Conservation (phyloP, 2,329 filamentous ascomycete species). For the Epichloe baconii region DNA sequence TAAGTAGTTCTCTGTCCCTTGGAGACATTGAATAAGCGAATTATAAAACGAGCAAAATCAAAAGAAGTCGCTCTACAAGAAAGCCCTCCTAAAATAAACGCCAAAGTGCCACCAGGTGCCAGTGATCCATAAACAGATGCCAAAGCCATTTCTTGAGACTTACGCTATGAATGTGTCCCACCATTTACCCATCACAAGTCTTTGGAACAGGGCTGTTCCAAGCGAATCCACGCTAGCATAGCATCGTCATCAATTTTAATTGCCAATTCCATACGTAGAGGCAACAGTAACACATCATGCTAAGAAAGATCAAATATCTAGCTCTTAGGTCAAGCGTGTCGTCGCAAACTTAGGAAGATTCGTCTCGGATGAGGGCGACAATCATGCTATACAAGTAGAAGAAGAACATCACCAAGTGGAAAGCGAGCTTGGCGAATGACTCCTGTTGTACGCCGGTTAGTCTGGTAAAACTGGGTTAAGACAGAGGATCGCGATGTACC, state of each 20-base stretch:
- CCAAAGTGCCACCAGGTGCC: slow-evolving; percentile 16
- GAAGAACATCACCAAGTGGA: slow-evolving; percentile 99
- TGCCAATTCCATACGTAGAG: not conserved
- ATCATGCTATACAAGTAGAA: slow-evolving; percentile 99
- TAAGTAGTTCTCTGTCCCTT: not conserved
- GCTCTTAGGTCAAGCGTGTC: not conserved
- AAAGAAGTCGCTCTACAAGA: slow-evolving; percentile 9
- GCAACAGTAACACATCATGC: not conserved
- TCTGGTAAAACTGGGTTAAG: not conserved
- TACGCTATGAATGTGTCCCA: slow-evolving; percentile 13
- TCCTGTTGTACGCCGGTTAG: slow-evolving; percentile 45
- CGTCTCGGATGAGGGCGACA: slow-evolving; percentile 90
- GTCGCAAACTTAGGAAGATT: slow-evolving; percentile 55
- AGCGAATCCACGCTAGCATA: not conserved
- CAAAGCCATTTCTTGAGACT: slow-evolving; percentile 15
- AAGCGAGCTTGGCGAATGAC: slow-evolving; percentile 97
- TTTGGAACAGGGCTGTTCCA: not conserved
- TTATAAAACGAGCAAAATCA: not conserved
- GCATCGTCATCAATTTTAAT: not conserved
- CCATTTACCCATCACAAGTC: slow-evolving; percentile 14
- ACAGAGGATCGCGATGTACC: slow-evolving; percentile 33
- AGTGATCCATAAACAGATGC: slow-evolving; percentile 18
- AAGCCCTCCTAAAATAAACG: slow-evolving; percentile 14
- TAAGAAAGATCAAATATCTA: not conserved
- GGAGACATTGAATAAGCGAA: not conserved